phyloP scores from a whole-genome alignment of 2,329 filamentous ascomycete species.

The Penicillium digitatum region DNA sequence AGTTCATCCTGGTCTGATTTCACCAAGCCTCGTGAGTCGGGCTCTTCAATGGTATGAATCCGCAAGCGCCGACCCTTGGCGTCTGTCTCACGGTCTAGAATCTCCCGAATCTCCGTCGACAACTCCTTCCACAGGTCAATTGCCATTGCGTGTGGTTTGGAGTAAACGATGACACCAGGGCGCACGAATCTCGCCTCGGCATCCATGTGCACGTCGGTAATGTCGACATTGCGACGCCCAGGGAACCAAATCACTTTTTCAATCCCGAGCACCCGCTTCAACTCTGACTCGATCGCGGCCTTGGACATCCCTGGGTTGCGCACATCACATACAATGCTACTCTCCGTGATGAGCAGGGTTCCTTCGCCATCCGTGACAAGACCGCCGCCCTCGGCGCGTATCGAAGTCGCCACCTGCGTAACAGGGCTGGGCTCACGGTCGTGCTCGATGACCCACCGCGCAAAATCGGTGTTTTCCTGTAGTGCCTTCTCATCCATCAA shows the following conservation, averaged over 20 bases:
- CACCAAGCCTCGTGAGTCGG: conserved; percentile 12
- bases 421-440: conserved; percentile 12
- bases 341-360: conserved; percentile 29
- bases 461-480: conserved; percentile 17
- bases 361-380: conserved; percentile 31
- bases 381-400: conserved; percentile 27
- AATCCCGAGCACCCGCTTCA: conserved; percentile 24
- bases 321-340: conserved; percentile 27
- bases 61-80: conserved; percentile 24
- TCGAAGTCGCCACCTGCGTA: conserved; percentile 13
- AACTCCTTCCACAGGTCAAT: conserved; percentile 16
- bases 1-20: conserved; percentile 17
- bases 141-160: conserved; percentile 14
- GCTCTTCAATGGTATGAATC: conserved; percentile 25
- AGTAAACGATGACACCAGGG: conserved; percentile 25
- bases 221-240: conserved; percentile 24
- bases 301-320: conserved; percentile 25
- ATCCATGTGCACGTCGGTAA: conserved; percentile 31
- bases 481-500: conserved; percentile 11
- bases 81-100: conserved; percentile 18
- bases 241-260: conserved; percentile 30
- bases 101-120: conserved; percentile 18
- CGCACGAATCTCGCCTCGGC: conserved; percentile 26
- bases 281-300: conserved; percentile 22
- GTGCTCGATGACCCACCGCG: conserved; percentile 15